Evolutionary conservation across 352 stramenopile species (phyloP).

Genomic region (Globisporangium echinulatum): DNA sequence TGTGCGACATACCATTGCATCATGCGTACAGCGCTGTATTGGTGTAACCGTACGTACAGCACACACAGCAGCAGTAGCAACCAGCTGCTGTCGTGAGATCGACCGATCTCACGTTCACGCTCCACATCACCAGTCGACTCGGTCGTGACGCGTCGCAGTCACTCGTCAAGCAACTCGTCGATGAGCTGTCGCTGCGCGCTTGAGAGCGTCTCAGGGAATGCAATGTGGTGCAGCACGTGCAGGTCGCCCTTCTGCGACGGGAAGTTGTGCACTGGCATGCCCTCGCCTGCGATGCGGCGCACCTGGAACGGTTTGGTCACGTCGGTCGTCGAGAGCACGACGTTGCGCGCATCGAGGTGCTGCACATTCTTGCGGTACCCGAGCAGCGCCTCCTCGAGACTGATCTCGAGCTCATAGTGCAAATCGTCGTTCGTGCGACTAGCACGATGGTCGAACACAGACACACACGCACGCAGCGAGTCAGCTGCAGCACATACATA

Average conservation of each 20-base stretch:
- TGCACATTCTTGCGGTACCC: conserved; percentile 91
- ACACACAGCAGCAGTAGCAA: too few relatives aligned
- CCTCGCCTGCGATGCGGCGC: conserved; percentile 87
- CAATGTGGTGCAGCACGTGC: conserved; percentile 93
- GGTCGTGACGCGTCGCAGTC: not conserved
- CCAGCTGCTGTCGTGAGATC: too few relatives aligned
- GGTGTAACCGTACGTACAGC: too few relatives aligned
- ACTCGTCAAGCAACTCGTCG: conserved; percentile 26
- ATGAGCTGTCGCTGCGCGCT: conserved; percentile 83
- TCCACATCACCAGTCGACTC: not conserved
- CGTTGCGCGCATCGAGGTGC: conserved; percentile 92
- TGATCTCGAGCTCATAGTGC: conserved; percentile 93
- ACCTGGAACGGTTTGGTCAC: conserved; percentile 94
- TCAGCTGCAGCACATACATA: not conserved
- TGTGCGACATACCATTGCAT: too few relatives aligned
- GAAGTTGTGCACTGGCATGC: conserved; percentile 93
- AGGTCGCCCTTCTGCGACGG: conserved; percentile 89
- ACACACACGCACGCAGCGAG: not conserved
- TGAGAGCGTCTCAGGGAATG: conserved; percentile 89
- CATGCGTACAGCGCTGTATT: too few relatives aligned
- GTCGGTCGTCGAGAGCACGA: conserved; percentile 75
- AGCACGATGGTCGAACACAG: not conserved
- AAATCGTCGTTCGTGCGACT: conserved; percentile 93
- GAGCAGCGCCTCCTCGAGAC: conserved; percentile 94
- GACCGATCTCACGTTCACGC: too few relatives aligned